A percentile compares a stretch with the other conserved stretches of the same genome.
Conservation (phyloP, 257 asterid species). For the Capsicum chinense region DNA sequence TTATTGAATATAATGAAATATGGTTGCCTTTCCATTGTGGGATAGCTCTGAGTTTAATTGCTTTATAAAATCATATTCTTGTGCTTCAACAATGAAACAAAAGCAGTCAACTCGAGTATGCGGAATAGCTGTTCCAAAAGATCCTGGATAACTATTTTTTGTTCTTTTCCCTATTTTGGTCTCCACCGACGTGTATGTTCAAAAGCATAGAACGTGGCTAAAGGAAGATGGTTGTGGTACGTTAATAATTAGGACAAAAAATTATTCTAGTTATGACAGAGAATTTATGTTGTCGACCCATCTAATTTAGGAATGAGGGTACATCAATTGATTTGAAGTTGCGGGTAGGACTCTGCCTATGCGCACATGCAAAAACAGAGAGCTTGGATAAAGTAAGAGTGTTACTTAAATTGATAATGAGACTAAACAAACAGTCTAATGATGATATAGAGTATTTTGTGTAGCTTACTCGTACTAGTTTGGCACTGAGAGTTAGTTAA, state of each 20-base stretch:
- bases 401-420: background rate
- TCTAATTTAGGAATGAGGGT: constrained; percentile 2
- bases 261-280: background rate
- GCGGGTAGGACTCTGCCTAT: background rate
- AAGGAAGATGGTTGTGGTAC: background rate
- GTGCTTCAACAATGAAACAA: background rate
- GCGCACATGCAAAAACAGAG: background rate
- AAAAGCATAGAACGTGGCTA: background rate
- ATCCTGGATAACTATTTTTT: background rate
- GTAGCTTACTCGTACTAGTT: background rate
- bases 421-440: constrained; percentile 7
- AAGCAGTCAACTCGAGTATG: background rate
- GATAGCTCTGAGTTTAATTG: background rate
- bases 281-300: background rate
- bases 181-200: background rate
- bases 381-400: background rate
- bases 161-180: background rate
- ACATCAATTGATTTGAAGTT: background rate
- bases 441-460: background rate
- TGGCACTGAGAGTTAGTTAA: background rate
- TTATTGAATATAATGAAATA: background rate
- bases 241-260: background rate
- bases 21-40: constrained; percentile 1
- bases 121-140: background rate
- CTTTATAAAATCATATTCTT: background rate